Evolutionary conservation across 106 monocot genomes (phyloP).

Genomic region (Allium fistulosum): DNA sequence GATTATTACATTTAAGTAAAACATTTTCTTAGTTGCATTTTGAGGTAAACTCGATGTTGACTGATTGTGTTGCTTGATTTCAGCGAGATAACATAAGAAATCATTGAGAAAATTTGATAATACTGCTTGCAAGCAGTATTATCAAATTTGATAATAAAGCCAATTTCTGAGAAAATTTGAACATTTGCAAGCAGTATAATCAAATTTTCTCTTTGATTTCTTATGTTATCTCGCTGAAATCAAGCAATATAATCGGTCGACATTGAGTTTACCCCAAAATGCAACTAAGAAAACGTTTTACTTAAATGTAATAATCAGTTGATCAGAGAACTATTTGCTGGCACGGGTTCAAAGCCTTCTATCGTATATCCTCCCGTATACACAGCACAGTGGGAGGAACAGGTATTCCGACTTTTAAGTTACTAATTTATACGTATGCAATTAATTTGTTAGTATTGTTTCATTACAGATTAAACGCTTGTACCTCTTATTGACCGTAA

Average conservation of each 20-base stretch:
- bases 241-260: not conserved
- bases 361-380: conserved; percentile 67
- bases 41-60: not conserved
- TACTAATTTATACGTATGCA: not conserved
- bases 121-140: conserved; percentile 43
- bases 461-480: conserved; percentile 73
- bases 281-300: not conserved
- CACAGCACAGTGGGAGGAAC: conserved; percentile 98
- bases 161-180: too few species aligned
- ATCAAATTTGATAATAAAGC: too few species aligned
- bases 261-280: not conserved
- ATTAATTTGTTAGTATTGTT: not conserved
- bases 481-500: conserved; percentile 79
- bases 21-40: not conserved
- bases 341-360: conserved; percentile 79
- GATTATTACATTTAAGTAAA: too few species aligned
- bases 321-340: conserved; percentile 92
- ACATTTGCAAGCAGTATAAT: conserved; percentile 39
- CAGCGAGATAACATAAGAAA: conserved; percentile 84
- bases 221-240: conserved; percentile 70
- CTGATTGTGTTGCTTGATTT: conserved; percentile 8
- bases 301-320: conserved; percentile 4
- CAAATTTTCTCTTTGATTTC: conserved; percentile 92
- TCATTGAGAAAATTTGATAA: conserved; percentile 88
- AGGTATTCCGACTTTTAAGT: conserved; percentile 32